Percentiles rank a stretch among this genome's conserved stretches.
Conservation (phyloP, 208 protist species). For the Wallacemonas sp. region DNA sequence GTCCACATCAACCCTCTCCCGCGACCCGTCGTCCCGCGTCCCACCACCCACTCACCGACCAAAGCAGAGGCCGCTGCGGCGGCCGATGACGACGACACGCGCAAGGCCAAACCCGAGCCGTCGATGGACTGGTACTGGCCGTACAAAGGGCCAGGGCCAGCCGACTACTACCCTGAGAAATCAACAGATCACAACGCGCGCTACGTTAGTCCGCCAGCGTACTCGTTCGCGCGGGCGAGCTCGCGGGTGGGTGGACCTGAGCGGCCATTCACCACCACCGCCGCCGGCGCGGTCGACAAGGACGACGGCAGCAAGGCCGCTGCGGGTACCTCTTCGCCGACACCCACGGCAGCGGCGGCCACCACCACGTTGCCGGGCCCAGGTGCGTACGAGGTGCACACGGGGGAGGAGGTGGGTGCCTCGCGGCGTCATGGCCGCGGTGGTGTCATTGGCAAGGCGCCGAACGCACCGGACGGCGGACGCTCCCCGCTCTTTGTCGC, state of each 20-base stretch:
- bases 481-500: not conserved
- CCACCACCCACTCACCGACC: not conserved
- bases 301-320: too few species aligned
- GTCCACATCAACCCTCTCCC: slow-evolving; percentile 2
- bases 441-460: slow-evolving; percentile 6
- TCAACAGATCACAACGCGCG: not conserved
- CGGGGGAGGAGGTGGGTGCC: slow-evolving; percentile 9
- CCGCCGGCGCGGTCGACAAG: not conserved
- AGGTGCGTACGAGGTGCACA: not conserved
- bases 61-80: not conserved
- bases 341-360: slow-evolving; percentile 17
- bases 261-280: not conserved
- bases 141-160: slow-evolving; percentile 7
- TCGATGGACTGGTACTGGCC: slow-evolving; percentile 7
- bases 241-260: not conserved
- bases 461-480: not conserved
- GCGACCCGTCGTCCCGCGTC: not conserved
- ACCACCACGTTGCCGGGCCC: slow-evolving; percentile 21
- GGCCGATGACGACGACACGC: too few species aligned
- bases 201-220: slow-evolving; percentile 3
- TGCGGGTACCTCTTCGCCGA: slow-evolving; percentile 20
- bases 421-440: not conserved
- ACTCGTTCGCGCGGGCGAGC: not conserved
- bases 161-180: slow-evolving; percentile 8
- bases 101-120: too few species aligned